phyloP scores from a whole-genome alignment of 495 filamentous ascomycete genomes.

The Neurospora sp. region DNA sequence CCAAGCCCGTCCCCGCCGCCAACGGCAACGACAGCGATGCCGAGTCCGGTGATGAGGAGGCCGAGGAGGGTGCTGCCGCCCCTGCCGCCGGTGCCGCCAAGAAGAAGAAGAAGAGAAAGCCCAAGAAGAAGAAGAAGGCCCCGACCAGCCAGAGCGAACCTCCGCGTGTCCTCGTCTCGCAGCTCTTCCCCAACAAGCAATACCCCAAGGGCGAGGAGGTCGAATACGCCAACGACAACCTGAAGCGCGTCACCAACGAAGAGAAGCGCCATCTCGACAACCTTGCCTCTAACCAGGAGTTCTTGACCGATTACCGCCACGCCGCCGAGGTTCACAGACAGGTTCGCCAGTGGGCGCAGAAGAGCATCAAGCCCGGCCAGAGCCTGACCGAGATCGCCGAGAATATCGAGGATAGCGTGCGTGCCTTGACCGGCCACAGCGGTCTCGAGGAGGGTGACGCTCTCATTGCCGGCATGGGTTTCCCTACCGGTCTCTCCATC shows the following conservation, averaged over 20 bases:
- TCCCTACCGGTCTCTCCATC: constrained; percentile 77
- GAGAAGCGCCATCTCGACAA: constrained; percentile 81
- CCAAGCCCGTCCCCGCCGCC: constrained; percentile 36
- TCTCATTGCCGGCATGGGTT: constrained; percentile 73
- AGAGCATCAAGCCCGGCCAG: constrained; percentile 72
- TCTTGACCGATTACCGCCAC: constrained; percentile 77
- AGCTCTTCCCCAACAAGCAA: constrained; percentile 62
- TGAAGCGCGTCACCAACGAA: constrained; percentile 72
- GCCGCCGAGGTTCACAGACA: constrained; percentile 84
- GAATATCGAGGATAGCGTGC: constrained; percentile 76
- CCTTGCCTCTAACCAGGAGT: constrained; percentile 59
- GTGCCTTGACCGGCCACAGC: constrained; percentile 65
- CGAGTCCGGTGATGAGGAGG: constrained; percentile 54
- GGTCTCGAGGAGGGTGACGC: constrained; percentile 74
- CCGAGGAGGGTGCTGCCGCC: constrained; percentile 29
- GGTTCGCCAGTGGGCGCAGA: constrained; percentile 73
- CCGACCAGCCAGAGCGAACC: constrained; percentile 68
- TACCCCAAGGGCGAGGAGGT: constrained; percentile 78
- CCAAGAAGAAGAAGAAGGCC: constrained; percentile 69
- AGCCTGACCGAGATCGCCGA: constrained; percentile 73
- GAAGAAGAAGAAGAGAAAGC: constrained; percentile 76
- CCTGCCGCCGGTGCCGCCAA: constrained; percentile 34
- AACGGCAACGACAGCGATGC: constrained; percentile 49
- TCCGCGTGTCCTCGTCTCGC: constrained; percentile 63
- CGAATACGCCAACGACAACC: constrained; percentile 67